These are phyloP conservation scores for Ustilago trichophora DNA, from an alignment of 1,284 basidiomycete species.

Conservation along the genomic window DNA sequence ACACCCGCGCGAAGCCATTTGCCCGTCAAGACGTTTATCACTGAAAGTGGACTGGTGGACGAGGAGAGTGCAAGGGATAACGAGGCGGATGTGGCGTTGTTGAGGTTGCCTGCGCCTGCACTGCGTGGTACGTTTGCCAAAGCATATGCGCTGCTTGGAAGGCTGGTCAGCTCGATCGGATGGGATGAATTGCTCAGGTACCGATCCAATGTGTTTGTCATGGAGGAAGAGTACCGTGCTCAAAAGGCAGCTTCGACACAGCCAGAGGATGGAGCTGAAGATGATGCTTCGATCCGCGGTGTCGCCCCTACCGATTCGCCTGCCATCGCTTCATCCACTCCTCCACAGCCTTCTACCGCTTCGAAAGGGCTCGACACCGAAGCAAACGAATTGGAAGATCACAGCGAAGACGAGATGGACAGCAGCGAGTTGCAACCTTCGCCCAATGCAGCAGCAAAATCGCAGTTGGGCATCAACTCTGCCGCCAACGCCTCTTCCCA, in stretches of 20 bases:
- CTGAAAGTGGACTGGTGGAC: slow-evolving; percentile 74
- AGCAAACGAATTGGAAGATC: slow-evolving; percentile 5
- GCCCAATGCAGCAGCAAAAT: slow-evolving; percentile 3
- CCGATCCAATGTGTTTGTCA: slow-evolving; percentile 93
- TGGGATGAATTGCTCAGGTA: slow-evolving; percentile 98
- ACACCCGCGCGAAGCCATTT: slow-evolving; percentile 84
- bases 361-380: slow-evolving; percentile 9
- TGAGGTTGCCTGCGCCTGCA: slow-evolving; percentile 90
- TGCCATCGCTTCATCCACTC: slow-evolving; percentile 29
- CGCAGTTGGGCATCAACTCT: slow-evolving; percentile 47
- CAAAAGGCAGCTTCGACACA: slow-evolving; percentile 67
- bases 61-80: slow-evolving; percentile 77
- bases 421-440: slow-evolving; percentile 19
- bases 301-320: slow-evolving; percentile 29
- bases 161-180: slow-evolving; percentile 89
- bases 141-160: slow-evolving; percentile 88
- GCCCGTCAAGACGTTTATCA: slow-evolving; percentile 84
- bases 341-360: slow-evolving; percentile 21
- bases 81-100: slow-evolving; percentile 92
- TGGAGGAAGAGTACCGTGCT: slow-evolving; percentile 96
- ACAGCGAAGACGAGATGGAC: slow-evolving; percentile 36
- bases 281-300: slow-evolving; percentile 28
- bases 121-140: slow-evolving; percentile 94
- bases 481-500: slow-evolving; percentile 57
- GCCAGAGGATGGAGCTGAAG: slow-evolving; percentile 16